Percentiles rank a stretch among this genome's conserved stretches.
Evolutionary conservation across 192 early-diverging fungal genomes (phyloP).

Genomic region (Entomortierella beljakovae): DNA sequence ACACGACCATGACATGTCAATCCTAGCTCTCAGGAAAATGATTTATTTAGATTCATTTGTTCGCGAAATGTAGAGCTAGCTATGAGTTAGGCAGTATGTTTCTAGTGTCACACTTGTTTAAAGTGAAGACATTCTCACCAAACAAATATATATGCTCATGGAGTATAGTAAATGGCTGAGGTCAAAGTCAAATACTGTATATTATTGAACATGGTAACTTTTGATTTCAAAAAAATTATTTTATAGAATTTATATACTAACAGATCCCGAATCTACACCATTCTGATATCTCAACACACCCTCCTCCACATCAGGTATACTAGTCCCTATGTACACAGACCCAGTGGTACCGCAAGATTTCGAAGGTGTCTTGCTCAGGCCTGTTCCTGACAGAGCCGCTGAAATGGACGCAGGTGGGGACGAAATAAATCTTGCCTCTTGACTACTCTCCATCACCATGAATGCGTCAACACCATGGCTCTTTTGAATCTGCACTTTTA

Average conservation of each 20-base stretch:
- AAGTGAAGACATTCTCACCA: too few relatives aligned
- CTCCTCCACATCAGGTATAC: slow-evolving; percentile 47
- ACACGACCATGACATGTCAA: slow-evolving; percentile 22
- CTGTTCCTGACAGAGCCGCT: not conserved
- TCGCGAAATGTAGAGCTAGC: slow-evolving; percentile 48
- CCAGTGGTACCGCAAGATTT: slow-evolving; percentile 5
- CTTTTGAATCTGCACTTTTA: slow-evolving; percentile 79
- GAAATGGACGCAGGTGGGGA: not conserved
- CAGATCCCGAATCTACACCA: slow-evolving; percentile 45
- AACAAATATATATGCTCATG: too few relatives aligned
- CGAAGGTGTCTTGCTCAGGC: not conserved
- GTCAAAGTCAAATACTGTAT: too few relatives aligned
- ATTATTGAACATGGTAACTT: too few relatives aligned
- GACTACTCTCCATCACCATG: slow-evolving; percentile 60
- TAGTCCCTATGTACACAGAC: slow-evolving; percentile 41
- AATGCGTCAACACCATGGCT: slow-evolving; percentile 91
- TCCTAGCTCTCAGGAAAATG: slow-evolving; percentile 40
- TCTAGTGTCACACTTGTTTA: too few relatives aligned
- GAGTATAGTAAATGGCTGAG: too few relatives aligned
- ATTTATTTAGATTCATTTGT: slow-evolving; percentile 57
- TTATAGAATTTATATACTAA: slow-evolving; percentile 18
- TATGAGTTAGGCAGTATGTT: too few relatives aligned
- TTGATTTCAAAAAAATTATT: too few relatives aligned
- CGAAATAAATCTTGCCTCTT: not conserved
- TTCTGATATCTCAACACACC: slow-evolving; percentile 53